phyloP scores from a whole-genome alignment of 192 early-diverging fungal species.

The Diversispora epigaea region DNA sequence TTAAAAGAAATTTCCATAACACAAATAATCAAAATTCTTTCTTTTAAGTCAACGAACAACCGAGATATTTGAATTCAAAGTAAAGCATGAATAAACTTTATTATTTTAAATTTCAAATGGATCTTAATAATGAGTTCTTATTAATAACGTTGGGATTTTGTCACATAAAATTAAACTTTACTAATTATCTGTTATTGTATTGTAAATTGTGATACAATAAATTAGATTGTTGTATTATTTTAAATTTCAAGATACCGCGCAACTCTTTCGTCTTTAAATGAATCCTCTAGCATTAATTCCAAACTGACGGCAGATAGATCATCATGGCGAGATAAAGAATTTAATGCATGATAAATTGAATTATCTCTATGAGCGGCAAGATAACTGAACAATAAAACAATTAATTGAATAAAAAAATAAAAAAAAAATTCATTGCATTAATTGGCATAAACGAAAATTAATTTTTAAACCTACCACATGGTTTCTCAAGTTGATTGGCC shows the following conservation, averaged over 20 bases:
- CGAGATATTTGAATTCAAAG: too few relatives aligned
- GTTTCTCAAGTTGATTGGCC: slow-evolving; percentile 38
- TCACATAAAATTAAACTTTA: background rate
- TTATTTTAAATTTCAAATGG: too few relatives aligned
- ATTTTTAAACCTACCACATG: slow-evolving; percentile 30
- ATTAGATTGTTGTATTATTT: background rate
- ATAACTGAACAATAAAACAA: slow-evolving; percentile 7
- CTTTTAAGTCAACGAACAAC: too few relatives aligned
- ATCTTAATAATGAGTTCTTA: too few relatives aligned
- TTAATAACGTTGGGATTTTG: too few relatives aligned
- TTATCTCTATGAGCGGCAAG: slow-evolving; percentile 12
- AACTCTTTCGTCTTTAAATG: slow-evolving; percentile 1
- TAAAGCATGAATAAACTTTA: too few relatives aligned
- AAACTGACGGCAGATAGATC: slow-evolving; percentile 22
- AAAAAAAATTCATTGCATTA: background rate
- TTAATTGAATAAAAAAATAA: background rate
- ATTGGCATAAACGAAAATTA: background rate
- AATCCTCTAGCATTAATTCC: slow-evolving; percentile 23
- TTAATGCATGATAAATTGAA: slow-evolving; percentile 17
- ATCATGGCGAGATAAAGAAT: slow-evolving; percentile 17
- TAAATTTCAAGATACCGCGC: slow-evolving; percentile 3
- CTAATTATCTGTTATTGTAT: too few relatives aligned
- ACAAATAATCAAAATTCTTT: too few relatives aligned
- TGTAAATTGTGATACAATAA: too few relatives aligned
- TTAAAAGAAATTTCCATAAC: too few relatives aligned